Base-by-base conservation (phyloP, 805 yeast genomes). In the Jamesozyma rosinii region DNA sequence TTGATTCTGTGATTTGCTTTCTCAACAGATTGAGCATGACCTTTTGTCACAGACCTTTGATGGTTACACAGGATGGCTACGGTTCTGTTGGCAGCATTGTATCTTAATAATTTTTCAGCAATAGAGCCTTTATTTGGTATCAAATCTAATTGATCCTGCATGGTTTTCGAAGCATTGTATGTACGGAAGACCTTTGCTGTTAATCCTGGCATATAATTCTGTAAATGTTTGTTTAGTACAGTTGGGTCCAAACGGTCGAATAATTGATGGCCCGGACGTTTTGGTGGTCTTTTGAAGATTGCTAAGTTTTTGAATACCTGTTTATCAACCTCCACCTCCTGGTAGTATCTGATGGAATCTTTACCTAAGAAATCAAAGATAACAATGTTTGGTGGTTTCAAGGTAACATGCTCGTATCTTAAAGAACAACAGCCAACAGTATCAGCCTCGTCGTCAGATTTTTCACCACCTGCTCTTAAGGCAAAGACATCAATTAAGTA, bases 161-260 rank as follows among this genome's bases (percentile, higher is more conserved):
- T 90, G 1, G 96, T 88, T 62, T 85, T 84, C 1, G 96, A 85
- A 0, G 97, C 97, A 66, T 89, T 89, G 59, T 85, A 89, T 0
- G 97, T 89, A 79, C 97, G 94, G 72, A 89, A 90, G 18, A 89
- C 97, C 64, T 89, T 89, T 4, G 97, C 97, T 0, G 97, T 88
- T 50, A 89, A 71, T 0, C 97, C 97, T 20, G 83, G 79, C 92
- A 89, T 82, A 64, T 89, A 88, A 46, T 75, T 79, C 58, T 88
- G 96, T 57, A 89, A 75, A 60, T 87, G 89, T 61, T 81, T 84
- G 69, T 89, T 89, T 57, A 89, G 71, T 31, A 82, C 67, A 1
- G 83, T 66, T 6, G 97, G 97, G 54, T 83, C 90, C 37, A 90
- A 73, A 50, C 97, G 73, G 64, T 89, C 97, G 64, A 90, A 90